Evolutionary conservation across 495 filamentous ascomycete genomes (phyloP).

Genomic region (Aspergillus sparsus): DNA sequence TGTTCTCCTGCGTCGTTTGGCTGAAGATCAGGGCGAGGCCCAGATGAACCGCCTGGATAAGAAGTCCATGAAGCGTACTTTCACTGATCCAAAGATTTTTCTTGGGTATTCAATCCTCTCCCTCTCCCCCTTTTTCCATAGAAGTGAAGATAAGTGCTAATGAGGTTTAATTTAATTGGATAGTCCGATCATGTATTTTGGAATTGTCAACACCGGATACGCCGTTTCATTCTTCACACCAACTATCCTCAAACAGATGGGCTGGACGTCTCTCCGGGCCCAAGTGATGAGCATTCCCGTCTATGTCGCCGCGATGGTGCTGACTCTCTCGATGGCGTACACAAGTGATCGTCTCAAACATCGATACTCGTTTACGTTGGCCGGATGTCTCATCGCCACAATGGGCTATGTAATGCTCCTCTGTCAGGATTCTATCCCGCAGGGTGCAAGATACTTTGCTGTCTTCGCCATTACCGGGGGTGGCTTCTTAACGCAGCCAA

Average conservation of each 20-base stretch:
- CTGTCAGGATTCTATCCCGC: constrained; percentile 35
- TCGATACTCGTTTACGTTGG: constrained; percentile 53
- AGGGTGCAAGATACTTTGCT: constrained; percentile 50
- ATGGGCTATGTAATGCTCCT: constrained; percentile 55
- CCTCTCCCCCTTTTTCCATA: not conserved
- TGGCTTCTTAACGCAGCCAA: constrained; percentile 48
- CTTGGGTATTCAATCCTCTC: constrained; percentile 46
- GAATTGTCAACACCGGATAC: constrained; percentile 53
- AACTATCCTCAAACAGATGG: constrained; percentile 58
- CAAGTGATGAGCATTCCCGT: constrained; percentile 59
- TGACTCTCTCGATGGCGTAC: constrained; percentile 47
- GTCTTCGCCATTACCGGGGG: constrained; percentile 51
- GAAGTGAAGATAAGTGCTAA: not conserved
- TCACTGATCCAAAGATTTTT: constrained; percentile 60
- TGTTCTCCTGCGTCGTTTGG: constrained; percentile 43
- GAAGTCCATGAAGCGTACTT: constrained; percentile 45
- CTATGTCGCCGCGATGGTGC: constrained; percentile 52
- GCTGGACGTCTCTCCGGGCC: constrained; percentile 51
- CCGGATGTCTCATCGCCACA: constrained; percentile 47
- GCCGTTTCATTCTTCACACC: constrained; percentile 56
- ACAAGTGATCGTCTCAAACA: constrained; percentile 50
- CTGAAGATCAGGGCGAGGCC: constrained; percentile 42
- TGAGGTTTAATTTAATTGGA: not conserved
- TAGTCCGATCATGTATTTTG: constrained; percentile 52
- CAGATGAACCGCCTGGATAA: constrained; percentile 53